Evolutionary conservation across 306 rosid genomes (phyloP), one percentile per base, ranked within the genome.

Genomic region (Pterocarpus macrocarpus): DNA sequence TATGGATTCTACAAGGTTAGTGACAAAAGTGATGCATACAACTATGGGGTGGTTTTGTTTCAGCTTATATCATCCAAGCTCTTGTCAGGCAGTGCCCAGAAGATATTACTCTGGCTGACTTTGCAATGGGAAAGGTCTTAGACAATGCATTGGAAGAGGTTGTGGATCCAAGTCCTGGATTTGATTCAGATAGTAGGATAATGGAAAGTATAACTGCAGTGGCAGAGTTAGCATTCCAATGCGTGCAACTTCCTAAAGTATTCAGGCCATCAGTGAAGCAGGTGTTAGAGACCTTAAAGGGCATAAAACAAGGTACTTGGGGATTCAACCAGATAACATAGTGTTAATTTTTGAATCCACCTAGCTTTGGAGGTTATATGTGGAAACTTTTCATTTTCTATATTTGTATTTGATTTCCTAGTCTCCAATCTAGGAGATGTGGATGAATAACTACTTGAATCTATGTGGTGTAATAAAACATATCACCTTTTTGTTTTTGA

Each of bases 151-250:
- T 90, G 6, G 70, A 86, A 5, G 85, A 82, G 69, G 64, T 91
- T 2, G 89, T 91, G 11, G 92, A 90, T 80, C 83, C 85, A 28
- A 47, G 38, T 57, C 83, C 88, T 2, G 84, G 87, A 65, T 86
- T 77, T 57, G 85, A 78, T 32, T 70, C 89, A 4, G 88, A 88
- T 32, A 22, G 10, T 5, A 66, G 32, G 35, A 64, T 76, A 9
- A 45, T 9, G 64, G 75, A 83, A 34, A 86, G 32, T 75, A 77
- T 87, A 59, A 84, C 80, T 52, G 84, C 86, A 3, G 90, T 84
- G 66, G 90, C 91, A 1, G 97, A 91, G 84, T 59, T 91, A 61
- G 94, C 94, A 2, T 91, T 90, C 78, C 89, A 49, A 75, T 91
- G 97, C 68, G 80, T 91, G 59, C 97, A 91, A 47, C 45, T 62